phyloP scores from a whole-genome alignment of 768 basidiomycete species.

The Wakefieldia striispora region DNA sequence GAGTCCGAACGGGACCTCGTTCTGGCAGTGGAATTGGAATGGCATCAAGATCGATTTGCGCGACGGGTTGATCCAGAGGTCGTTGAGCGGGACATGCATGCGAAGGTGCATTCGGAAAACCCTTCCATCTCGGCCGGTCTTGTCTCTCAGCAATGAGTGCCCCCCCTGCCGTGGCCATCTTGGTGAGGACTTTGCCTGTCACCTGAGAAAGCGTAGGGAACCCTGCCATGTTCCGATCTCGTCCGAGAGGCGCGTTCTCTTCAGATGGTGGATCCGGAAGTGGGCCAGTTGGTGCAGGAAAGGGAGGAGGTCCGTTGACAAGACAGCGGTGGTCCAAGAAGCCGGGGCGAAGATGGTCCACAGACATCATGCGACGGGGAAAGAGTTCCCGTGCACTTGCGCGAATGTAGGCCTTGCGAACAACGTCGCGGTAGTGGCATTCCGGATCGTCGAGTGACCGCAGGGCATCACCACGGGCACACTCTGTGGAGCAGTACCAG shows the following conservation, averaged over 20 bases:
- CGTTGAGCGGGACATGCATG: neutral
- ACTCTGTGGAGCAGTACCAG: conserved; percentile 27
- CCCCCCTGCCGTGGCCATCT: conserved; percentile 2
- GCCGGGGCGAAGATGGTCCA: neutral
- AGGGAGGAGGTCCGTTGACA: neutral
- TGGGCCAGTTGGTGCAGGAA: neutral
- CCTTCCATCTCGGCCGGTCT: conserved; percentile 3
- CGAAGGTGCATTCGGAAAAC: neutral
- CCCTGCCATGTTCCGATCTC: neutral
- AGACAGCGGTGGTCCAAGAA: neutral
- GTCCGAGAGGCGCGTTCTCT: neutral
- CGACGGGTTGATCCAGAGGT: neutral
- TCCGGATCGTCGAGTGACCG: conserved; percentile 20
- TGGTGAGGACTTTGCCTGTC: conserved; percentile 9
- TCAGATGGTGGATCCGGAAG: neutral
- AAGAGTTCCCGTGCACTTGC: neutral
- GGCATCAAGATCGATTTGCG: conserved; percentile 11
- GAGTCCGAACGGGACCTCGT: neutral
- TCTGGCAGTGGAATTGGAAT: conserved; percentile 13
- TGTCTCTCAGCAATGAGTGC: neutral
- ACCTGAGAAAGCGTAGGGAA: conserved; percentile 21
- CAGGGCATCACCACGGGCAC: conserved; percentile 29
- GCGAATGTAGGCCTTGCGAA: conserved; percentile 14
- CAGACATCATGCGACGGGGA: conserved; percentile 13
- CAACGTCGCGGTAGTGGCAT: conserved; percentile 26